Conservation (phyloP, 331 rosid genomes). For the Arachis monticola region DNA sequence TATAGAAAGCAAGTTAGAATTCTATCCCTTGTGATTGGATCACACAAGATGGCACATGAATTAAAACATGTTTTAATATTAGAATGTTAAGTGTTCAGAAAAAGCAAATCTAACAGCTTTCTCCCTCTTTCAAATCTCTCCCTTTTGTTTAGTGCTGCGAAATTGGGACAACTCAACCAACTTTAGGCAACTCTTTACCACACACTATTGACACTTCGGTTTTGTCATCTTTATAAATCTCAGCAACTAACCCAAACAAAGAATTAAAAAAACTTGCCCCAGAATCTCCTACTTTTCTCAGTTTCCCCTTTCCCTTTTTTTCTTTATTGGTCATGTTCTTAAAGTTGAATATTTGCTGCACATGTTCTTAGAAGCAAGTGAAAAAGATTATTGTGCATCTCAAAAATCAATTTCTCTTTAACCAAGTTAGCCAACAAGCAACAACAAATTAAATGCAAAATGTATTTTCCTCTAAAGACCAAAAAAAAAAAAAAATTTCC, state of each 20-base stretch:
- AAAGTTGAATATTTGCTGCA: constrained; percentile 23
- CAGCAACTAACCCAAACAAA: constrained; percentile 16
- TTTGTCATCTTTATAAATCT: background rate
- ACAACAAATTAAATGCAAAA: constrained; percentile 24
- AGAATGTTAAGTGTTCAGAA: constrained; percentile 24
- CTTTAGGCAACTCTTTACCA: background rate
- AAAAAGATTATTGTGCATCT: constrained; percentile 3
- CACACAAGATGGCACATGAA: constrained; percentile 2
- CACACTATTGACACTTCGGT: background rate
- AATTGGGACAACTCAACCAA: constrained; percentile 14
- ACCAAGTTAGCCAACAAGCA: constrained; percentile 11
- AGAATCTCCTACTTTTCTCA: constrained; percentile 9
- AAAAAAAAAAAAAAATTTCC: too few relatives aligned
- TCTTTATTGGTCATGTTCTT: background rate
- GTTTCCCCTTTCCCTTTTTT: constrained; percentile 16
- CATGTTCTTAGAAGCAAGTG: constrained; percentile 20
- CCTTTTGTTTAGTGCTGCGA: constrained; percentile 1
- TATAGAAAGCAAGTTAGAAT: background rate
- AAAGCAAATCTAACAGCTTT: constrained; percentile 36
- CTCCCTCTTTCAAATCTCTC: constrained; percentile 5
- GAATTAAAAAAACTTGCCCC: background rate
- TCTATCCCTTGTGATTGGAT: constrained; percentile 14
- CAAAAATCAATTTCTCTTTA: constrained; percentile 11
- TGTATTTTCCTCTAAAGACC: background rate
- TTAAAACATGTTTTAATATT: background rate